These are phyloP conservation scores for Arctostaphylos glauca DNA, from an alignment of 148 eudicot genomes.

Conservation along the genomic window DNA sequence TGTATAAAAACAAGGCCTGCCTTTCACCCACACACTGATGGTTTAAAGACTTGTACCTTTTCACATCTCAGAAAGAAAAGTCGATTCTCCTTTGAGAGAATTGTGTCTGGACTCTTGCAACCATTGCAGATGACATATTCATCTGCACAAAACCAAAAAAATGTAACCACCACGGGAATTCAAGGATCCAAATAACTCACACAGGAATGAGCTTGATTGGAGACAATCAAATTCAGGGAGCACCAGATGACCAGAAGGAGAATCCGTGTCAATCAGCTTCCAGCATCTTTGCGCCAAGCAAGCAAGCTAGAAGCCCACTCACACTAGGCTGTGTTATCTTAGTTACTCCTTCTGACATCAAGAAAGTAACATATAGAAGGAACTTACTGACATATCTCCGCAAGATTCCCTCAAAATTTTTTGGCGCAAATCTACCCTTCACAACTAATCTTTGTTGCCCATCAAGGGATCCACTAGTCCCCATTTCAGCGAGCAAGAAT, in stretches of 20 bases:
- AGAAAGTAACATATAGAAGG: background rate
- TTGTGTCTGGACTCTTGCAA: slow-evolving; percentile 94
- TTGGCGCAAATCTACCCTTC: slow-evolving; percentile 90
- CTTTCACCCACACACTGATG: background rate
- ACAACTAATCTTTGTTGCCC: slow-evolving; percentile 84
- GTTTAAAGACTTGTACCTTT: slow-evolving; percentile 50
- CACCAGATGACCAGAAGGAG: background rate
- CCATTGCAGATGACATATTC: slow-evolving; percentile 97
- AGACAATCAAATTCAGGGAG: background rate
- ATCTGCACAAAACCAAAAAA: slow-evolving; percentile 33
- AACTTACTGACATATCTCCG: slow-evolving; percentile 89
- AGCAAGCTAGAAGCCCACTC: background rate
- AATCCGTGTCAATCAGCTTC: background rate
- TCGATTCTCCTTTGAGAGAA: slow-evolving; percentile 83
- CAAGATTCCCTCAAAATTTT: slow-evolving; percentile 81
- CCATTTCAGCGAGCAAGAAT: slow-evolving; percentile 94
- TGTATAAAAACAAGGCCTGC: background rate
- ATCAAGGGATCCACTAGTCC: slow-evolving; percentile 94
- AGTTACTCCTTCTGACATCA: background rate
- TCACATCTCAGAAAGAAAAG: slow-evolving; percentile 94
- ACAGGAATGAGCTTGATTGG: background rate
- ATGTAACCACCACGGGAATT: background rate
- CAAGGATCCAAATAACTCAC: background rate
- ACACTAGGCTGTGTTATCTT: background rate
- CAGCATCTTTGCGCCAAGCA: background rate